Percentiles rank a stretch among this genome's conserved stretches.
phyloP scores from a whole-genome alignment of 73 alveolate species.

The Tetrahymena elliotti region DNA sequence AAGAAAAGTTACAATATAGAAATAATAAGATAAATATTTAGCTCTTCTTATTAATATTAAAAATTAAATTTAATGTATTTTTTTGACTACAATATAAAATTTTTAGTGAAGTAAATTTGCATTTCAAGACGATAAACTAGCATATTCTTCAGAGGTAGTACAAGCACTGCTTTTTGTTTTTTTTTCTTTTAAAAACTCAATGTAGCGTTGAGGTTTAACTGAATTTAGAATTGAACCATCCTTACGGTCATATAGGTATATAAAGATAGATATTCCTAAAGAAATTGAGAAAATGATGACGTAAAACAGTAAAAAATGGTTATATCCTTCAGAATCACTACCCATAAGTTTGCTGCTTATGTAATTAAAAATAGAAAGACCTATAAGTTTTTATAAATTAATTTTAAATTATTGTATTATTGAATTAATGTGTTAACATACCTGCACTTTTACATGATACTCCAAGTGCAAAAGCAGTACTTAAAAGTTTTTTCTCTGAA shows the following conservation, averaged over 20 bases:
- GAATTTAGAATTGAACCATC: neutral
- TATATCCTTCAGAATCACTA: neutral
- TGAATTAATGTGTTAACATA: neutral
- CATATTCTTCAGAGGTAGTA: neutral
- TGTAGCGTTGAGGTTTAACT: neutral
- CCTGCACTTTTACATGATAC: neutral
- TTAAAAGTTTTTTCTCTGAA: neutral
- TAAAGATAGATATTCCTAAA: neutral
- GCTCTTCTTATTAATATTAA: no score
- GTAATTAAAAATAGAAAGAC: neutral
- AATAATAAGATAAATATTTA: no score
- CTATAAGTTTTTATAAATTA: neutral
- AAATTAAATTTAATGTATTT: no score
- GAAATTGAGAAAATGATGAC: neutral
- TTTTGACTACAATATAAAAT: no score
- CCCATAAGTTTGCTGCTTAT: neutral
- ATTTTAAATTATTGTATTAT: neutral
- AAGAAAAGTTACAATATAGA: no score
- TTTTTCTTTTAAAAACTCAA: neutral
- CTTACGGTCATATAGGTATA: neutral
- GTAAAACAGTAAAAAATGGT: neutral
- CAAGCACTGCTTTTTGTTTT: neutral
- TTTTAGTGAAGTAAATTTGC: no score
- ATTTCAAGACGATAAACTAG: neutral
- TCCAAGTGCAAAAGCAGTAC: neutral